Evolutionary conservation across 2,329 filamentous ascomycete genomes (phyloP).

Genomic region (Botryotinia narcissicola): DNA sequence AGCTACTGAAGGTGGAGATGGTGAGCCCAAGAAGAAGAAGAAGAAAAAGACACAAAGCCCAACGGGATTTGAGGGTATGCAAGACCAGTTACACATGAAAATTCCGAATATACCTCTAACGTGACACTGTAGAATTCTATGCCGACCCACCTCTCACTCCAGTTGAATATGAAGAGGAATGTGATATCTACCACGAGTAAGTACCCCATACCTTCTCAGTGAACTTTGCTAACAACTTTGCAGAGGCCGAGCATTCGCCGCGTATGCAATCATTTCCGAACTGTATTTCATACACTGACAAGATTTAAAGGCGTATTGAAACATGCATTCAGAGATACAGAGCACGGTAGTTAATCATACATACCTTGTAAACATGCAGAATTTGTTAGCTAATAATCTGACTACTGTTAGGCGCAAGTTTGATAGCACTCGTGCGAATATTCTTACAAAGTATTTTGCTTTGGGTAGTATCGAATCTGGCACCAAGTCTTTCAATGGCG

Average conservation of each 20-base stretch:
- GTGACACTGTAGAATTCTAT: slow-evolving; percentile 57
- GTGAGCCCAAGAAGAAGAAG: slow-evolving; percentile 42
- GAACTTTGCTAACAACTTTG: slow-evolving; percentile 28
- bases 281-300: slow-evolving; percentile 22
- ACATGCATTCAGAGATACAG: slow-evolving; percentile 81
- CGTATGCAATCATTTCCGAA: slow-evolving; percentile 46
- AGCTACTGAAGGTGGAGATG: slow-evolving; percentile 24
- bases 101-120: slow-evolving; percentile 22
- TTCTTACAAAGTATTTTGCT: slow-evolving; percentile 78
- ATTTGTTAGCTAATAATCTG: not conserved
- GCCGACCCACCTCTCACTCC: slow-evolving; percentile 77
- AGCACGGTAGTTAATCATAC: slow-evolving; percentile 37
- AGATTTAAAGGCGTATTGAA: slow-evolving; percentile 64
- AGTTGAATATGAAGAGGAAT: slow-evolving; percentile 62
- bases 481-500: slow-evolving; percentile 59
- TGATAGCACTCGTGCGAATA: slow-evolving; percentile 54
- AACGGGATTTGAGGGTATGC: slow-evolving; percentile 68
- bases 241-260: slow-evolving; percentile 53
- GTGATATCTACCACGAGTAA: slow-evolving; percentile 64
- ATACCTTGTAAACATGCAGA: not conserved
- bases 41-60: slow-evolving; percentile 38
- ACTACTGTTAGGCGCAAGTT: slow-evolving; percentile 62
- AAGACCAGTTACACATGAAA: not conserved
- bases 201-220: slow-evolving; percentile 32
- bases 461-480: slow-evolving; percentile 75